A percentile compares a stretch with the other conserved stretches of the same genome.
Conservation (phyloP, 2,329 filamentous ascomycete species). For the Pseudogymnoascus verrucosus region DNA sequence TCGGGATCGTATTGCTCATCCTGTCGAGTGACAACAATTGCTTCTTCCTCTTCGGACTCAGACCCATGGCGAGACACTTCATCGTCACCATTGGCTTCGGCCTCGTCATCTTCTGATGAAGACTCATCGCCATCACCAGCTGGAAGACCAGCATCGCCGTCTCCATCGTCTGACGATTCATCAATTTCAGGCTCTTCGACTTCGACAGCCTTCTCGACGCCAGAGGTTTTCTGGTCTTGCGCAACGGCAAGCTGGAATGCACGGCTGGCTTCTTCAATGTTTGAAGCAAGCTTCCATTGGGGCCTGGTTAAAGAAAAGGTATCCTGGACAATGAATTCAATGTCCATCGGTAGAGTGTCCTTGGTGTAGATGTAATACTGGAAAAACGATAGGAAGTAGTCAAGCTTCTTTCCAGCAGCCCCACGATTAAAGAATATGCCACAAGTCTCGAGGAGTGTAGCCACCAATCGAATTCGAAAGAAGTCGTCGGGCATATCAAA, state of each 20-base stretch:
- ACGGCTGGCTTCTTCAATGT: slow-evolving; percentile 72
- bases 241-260: slow-evolving; percentile 82
- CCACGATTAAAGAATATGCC: slow-evolving; percentile 95
- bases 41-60: slow-evolving; percentile 71
- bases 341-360: slow-evolving; percentile 84
- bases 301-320: slow-evolving; percentile 77
- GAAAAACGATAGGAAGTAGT: slow-evolving; percentile 95
- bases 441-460: slow-evolving; percentile 86
- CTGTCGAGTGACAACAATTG: slow-evolving; percentile 83
- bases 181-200: slow-evolving; percentile 65
- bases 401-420: slow-evolving; percentile 88
- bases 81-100: slow-evolving; percentile 40
- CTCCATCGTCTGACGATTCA: slow-evolving; percentile 62
- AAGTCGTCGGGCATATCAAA: slow-evolving; percentile 90
- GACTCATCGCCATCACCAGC: slow-evolving; percentile 39
- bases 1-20: slow-evolving; percentile 88
- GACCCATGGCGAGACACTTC: slow-evolving; percentile 46
- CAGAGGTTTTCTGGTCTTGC: slow-evolving; percentile 77
- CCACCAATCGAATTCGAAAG: slow-evolving; percentile 86
- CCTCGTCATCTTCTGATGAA: slow-evolving; percentile 40
- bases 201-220: slow-evolving; percentile 60
- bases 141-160: slow-evolving; percentile 49
- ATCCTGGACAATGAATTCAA: slow-evolving; percentile 94
- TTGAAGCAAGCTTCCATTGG: slow-evolving; percentile 82
- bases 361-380: slow-evolving; percentile 96